These are phyloP conservation scores for Phytophthora foliorum DNA, from an alignment of 352 stramenopile genomes.

Conservation along the genomic window DNA sequence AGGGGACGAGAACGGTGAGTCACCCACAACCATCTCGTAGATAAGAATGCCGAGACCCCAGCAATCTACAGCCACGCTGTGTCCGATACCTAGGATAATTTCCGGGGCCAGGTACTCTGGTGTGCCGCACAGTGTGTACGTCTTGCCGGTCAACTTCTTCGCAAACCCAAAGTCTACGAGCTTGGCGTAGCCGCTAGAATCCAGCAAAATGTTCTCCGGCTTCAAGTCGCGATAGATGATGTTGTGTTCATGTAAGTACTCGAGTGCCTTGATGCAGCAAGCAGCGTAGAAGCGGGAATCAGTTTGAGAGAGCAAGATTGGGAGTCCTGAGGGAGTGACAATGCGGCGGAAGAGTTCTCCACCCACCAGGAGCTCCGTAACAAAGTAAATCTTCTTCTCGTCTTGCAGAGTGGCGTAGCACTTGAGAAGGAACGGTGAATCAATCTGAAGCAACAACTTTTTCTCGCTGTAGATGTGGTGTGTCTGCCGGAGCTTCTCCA, in stretches of 20 bases:
- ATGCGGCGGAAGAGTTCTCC: slow-evolving; percentile 85
- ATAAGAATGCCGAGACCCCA: slow-evolving; percentile 97
- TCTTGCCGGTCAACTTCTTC: slow-evolving; percentile 77
- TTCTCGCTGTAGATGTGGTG: slow-evolving; percentile 98
- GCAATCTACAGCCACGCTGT: slow-evolving; percentile 92
- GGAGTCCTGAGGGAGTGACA: slow-evolving; percentile 45
- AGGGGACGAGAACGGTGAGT: slow-evolving; percentile 92
- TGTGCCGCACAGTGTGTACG: slow-evolving; percentile 84
- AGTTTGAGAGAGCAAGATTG: slow-evolving; percentile 73
- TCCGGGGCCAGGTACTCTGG: slow-evolving; percentile 90
- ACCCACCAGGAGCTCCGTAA: slow-evolving; percentile 95
- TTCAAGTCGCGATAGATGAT: slow-evolving; percentile 84
- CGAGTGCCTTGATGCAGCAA: slow-evolving; percentile 69
- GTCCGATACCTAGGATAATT: slow-evolving; percentile 87
- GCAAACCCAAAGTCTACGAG: slow-evolving; percentile 84
- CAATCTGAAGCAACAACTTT: slow-evolving; percentile 91
- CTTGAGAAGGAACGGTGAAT: slow-evolving; percentile 97
- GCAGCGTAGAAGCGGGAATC: slow-evolving; percentile 67
- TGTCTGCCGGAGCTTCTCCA: slow-evolving; percentile 68
- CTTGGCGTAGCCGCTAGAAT: slow-evolving; percentile 70
- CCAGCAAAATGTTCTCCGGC: slow-evolving; percentile 81
- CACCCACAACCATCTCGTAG: slow-evolving; percentile 96
- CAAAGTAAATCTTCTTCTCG: slow-evolving; percentile 95
- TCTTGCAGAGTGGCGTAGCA: slow-evolving; percentile 95
- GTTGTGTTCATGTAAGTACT: slow-evolving; percentile 79